Base-by-base conservation (phyloP, 176 grass and related monocot genomes). In the Leersia perrieri region DNA sequence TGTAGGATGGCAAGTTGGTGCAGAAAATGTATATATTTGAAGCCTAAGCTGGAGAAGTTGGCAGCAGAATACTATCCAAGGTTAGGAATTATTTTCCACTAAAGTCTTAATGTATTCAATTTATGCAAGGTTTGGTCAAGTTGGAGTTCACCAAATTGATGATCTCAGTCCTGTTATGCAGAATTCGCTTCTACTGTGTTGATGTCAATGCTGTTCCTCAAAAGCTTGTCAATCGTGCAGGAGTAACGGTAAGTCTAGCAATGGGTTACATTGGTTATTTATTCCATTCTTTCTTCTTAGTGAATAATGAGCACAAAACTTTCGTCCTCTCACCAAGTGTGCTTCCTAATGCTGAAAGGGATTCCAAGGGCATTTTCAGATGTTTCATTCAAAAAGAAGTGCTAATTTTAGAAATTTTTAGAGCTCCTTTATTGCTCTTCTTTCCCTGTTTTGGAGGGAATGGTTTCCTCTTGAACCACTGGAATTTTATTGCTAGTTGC, bases 1-100 rank as follows among this genome's bases (percentile, higher is more conserved):
- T 89, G 73, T 60, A 99, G 96, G 96, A 91, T 83, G 84, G 96
- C 96, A 12, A 91, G 84, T 63, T 95, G 92, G 96, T 99, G 96
- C 69, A 99, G 96, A 82, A 99, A 99, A 85, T 99, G 96, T 60
- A 99, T 95, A 86, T 95, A 93, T 86, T 83, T 99, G 89, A 99
- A 95, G 87, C 96, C 96, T 57, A 99, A 99, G 85, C 76, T 99
- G 75, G 90, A 99, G 79, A 99, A 95, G 61, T 77, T 99, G 79
- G 92, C 92, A 67, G 90, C 90, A 9, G 90, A 93, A 63, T 99
- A 91, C 79, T 88, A 95, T 85, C 88, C 87, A 86, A 89, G 96
- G 96, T 99, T 72, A 67, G 84, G 77, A 11, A 38, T 1, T 36
- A 9, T 79, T 33, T 27, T 31, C 44, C 8, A 76, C 16, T 53